Conservation (phyloP, 225 moss, liverwort and hornwort species). For the Pseudoscleropodium purum region DNA sequence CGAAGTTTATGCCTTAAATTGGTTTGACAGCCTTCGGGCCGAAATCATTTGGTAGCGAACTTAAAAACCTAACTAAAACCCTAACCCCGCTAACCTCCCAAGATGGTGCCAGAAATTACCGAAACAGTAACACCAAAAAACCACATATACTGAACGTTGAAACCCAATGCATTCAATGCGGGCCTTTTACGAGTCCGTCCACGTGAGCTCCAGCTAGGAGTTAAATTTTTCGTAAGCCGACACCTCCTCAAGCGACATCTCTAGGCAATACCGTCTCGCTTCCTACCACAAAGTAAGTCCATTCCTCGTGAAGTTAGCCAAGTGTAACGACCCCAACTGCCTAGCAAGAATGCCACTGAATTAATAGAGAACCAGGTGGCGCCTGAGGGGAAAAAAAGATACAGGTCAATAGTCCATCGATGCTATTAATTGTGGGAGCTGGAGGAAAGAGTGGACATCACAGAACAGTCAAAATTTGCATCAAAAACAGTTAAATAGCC, state of each 20-base stretch:
- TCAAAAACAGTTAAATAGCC: neutral
- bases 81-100: neutral
- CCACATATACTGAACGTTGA: constrained; percentile 16
- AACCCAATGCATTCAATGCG: neutral
- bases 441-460: neutral
- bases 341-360: neutral
- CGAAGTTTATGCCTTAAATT: neutral
- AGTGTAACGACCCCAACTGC: constrained; percentile 15
- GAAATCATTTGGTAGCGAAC: neutral
- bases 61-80: constrained; percentile 14
- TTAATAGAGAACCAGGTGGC: neutral
- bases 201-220: constrained; percentile 3
- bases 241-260: neutral
- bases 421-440: neutral
- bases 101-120: constrained; percentile 16
- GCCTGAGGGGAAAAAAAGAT: neutral
- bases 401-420: neutral
- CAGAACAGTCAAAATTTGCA: neutral
- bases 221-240: neutral
- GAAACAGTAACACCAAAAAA: constrained; percentile 10
- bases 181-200: neutral
- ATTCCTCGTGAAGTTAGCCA: neutral
- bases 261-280: neutral
- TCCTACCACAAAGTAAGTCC: neutral
- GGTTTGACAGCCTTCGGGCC: neutral